Conservation (phyloP, 148 eudicot genomes). For the Dianthus caryophyllus region DNA sequence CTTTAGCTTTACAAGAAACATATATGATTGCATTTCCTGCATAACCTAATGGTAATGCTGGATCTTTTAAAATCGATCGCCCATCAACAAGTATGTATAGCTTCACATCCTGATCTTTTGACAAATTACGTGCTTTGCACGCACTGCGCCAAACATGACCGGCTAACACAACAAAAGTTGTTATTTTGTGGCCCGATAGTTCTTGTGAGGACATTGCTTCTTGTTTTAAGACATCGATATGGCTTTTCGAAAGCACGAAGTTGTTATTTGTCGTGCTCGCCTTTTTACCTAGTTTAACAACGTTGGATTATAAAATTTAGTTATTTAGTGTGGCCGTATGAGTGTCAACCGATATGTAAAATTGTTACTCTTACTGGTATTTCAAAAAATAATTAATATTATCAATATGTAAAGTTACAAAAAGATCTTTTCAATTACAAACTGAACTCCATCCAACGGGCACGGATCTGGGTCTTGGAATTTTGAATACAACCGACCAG, state of each 20-base stretch:
- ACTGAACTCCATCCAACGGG: too few relatives aligned
- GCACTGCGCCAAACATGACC: constrained; percentile 30
- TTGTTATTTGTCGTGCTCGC: neutral
- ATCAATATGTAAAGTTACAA: too few relatives aligned
- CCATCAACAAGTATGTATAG: constrained; percentile 29
- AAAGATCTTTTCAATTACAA: too few relatives aligned
- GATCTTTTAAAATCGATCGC: constrained; percentile 17
- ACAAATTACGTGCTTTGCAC: constrained; percentile 24
- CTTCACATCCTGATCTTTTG: constrained; percentile 25
- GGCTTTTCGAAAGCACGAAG: constrained; percentile 18
- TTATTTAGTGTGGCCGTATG: too few relatives aligned
- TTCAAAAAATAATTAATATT: too few relatives aligned
- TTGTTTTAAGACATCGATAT: constrained; percentile 16
- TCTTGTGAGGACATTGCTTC: neutral
- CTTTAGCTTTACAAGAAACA: constrained; percentile 8
- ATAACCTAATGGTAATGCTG: constrained; percentile 25
- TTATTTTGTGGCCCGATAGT: constrained; percentile 5
- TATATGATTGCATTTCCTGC: constrained; percentile 26
- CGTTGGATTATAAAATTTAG: too few relatives aligned
- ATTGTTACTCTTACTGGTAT: too few relatives aligned
- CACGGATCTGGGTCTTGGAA: too few relatives aligned
- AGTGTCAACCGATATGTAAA: too few relatives aligned
- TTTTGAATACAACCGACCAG: too few relatives aligned
- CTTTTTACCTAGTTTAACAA: too few relatives aligned
- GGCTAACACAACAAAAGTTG: constrained; percentile 27